A percentile compares a stretch with the other conserved stretches of the same genome.
phyloP scores from a whole-genome alignment of 805 yeast species.

The Zygosaccharomyces siamensis region DNA sequence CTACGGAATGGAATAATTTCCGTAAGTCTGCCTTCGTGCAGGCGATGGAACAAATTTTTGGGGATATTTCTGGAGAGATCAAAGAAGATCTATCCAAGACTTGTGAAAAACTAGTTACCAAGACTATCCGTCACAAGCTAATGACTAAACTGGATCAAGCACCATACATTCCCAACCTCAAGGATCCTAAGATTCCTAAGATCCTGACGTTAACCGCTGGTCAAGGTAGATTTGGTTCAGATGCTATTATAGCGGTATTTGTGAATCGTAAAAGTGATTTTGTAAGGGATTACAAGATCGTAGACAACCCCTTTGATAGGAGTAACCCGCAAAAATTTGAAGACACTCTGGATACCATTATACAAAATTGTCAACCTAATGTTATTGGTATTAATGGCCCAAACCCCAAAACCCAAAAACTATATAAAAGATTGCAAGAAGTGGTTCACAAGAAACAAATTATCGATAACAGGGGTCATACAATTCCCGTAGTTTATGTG shows the following conservation, averaged over 20 bases:
- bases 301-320: conserved; percentile 54
- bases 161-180: conserved; percentile 79
- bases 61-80: conserved; percentile 65
- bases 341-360: conserved; percentile 53
- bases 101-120: conserved; percentile 66
- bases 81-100: conserved; percentile 76
- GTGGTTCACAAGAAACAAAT: conserved; percentile 55
- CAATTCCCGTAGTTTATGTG: conserved; percentile 70
- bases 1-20: conserved; percentile 75
- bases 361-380: conserved; percentile 71
- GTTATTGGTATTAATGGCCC: conserved; percentile 88
- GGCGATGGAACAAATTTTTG: conserved; percentile 64
- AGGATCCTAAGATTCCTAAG: conserved; percentile 79
- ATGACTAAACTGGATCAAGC: conserved; percentile 82
- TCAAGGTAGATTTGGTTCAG: conserved; percentile 70
- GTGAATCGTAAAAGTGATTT: conserved; percentile 78
- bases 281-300: conserved; percentile 71
- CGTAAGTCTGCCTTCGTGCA: conserved; percentile 61
- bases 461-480: conserved; percentile 51
- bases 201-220: conserved; percentile 82
- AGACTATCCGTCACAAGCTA: conserved; percentile 65
- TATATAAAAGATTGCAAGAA: conserved; percentile 51
- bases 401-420: conserved; percentile 62
- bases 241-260: conserved; percentile 80
- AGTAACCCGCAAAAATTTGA: conserved; percentile 57